These are phyloP conservation scores for Viola odorata DNA, from an alignment of 345 rosid species.

Conservation along the genomic window DNA sequence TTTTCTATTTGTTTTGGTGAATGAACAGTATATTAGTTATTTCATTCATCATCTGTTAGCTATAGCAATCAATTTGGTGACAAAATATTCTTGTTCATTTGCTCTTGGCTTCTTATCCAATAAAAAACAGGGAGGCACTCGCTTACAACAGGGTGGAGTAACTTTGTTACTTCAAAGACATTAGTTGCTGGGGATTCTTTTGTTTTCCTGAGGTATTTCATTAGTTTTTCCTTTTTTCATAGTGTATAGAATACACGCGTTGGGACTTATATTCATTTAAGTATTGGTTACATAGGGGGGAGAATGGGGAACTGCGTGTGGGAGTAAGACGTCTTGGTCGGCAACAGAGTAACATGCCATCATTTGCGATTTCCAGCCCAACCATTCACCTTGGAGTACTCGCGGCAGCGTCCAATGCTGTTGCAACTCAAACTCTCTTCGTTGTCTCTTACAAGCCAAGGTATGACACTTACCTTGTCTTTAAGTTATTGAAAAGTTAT, in stretches of 20 bases:
- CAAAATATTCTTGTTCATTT: not conserved
- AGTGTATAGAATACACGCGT: not conserved
- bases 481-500: no score
- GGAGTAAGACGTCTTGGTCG: conserved; percentile 73
- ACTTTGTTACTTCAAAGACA: conserved; percentile 85
- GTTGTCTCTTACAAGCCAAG: conserved; percentile 89
- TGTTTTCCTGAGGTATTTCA: conserved; percentile 70
- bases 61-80: no score
- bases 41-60: not conserved
- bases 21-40: no score
- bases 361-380: conserved; percentile 88
- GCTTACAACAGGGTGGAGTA: conserved; percentile 96
- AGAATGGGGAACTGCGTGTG: conserved; percentile 62
- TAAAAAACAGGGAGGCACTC: conserved; percentile 73
- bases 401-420: conserved; percentile 92
- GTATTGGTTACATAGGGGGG: conserved; percentile 43
- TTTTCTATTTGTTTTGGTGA: not conserved
- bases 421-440: conserved; percentile 57
- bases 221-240: conserved; percentile 2
- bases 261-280: not conserved
- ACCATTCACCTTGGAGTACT: conserved; percentile 97
- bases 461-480: conserved; percentile 21
- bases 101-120: not conserved
- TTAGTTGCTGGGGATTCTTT: conserved; percentile 87
- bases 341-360: conserved; percentile 70